A percentile compares a stretch with the other conserved stretches of the same genome.
phyloP scores from a whole-genome alignment of 139 green algal genomes.

The Tetradesmus lagerheimii region DNA sequence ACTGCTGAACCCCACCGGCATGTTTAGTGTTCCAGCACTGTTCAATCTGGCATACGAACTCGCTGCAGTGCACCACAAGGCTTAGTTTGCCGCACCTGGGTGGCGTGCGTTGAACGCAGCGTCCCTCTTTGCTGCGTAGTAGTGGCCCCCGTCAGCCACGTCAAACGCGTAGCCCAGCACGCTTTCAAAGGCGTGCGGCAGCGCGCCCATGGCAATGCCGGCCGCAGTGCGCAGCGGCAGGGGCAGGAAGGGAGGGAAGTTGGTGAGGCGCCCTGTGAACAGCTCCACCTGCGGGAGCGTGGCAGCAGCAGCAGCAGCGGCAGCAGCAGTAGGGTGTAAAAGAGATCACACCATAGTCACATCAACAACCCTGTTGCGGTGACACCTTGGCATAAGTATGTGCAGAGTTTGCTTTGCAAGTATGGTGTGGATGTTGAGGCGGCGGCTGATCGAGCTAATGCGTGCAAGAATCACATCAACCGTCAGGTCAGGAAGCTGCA shows the following conservation, averaged over 20 bases:
- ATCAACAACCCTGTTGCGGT: too few species aligned
- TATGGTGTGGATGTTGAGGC: too few species aligned
- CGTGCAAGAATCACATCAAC: too few species aligned
- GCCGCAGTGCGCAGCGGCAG: neutral
- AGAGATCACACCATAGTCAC: too few species aligned
- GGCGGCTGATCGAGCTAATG: too few species aligned
- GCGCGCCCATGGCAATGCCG: constrained; percentile 41
- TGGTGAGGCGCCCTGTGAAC: constrained; percentile 41
- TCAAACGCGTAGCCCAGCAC: constrained; percentile 44
- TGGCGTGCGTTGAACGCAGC: constrained; percentile 21
- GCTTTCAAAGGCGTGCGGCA: constrained; percentile 37
- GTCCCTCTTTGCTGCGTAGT: constrained; percentile 40
- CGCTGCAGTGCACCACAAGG: too few species aligned
- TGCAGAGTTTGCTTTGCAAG: too few species aligned
- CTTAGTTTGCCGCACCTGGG: constrained; percentile 23
- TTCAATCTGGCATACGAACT: too few species aligned
- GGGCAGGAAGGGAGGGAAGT: constrained; percentile 34
- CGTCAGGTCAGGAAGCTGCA: too few species aligned
- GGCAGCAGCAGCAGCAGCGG: neutral
- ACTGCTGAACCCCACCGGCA: too few species aligned
- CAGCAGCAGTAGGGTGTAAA: neutral
- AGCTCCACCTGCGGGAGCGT: constrained; percentile 36
- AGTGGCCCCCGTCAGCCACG: constrained; percentile 40
- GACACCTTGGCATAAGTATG: too few species aligned
- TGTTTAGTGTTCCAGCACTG: too few species aligned